A percentile compares a stretch with the other conserved stretches of the same genome.
Evolutionary conservation across 176 grass and related monocot genomes (phyloP).

Genomic region (Zizania latifolia): DNA sequence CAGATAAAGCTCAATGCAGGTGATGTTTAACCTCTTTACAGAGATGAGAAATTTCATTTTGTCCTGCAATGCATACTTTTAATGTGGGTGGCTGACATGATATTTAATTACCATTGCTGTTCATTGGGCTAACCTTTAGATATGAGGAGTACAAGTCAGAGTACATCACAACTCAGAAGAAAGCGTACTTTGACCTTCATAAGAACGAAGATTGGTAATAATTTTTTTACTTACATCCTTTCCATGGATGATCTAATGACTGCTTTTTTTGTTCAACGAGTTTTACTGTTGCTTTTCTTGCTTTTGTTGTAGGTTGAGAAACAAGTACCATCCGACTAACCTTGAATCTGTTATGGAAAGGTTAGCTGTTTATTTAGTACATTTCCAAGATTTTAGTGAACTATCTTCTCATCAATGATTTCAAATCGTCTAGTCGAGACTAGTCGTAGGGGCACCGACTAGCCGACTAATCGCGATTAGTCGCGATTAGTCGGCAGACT

Average conservation of each 20-base stretch:
- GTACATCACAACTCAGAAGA: constrained; percentile 97
- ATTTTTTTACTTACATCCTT: neutral
- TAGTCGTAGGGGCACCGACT: no score
- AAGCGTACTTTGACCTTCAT: constrained; percentile 89
- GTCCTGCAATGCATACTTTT: constrained; percentile 1
- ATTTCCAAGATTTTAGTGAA: constrained; percentile 6
- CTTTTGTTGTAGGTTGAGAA: constrained; percentile 69
- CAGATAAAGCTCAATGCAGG: constrained; percentile 85
- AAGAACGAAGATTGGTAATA: constrained; percentile 87
- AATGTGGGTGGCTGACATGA: neutral
- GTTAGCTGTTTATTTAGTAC: constrained; percentile 39
- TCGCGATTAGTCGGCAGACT: no score
- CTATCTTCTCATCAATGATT: no score
- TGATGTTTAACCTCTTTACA: constrained; percentile 11
- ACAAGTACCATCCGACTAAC: constrained; percentile 97
- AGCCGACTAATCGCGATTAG: no score
- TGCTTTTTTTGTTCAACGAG: constrained; percentile 2
- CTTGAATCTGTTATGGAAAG: constrained; percentile 82
- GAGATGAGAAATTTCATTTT: constrained; percentile 1
- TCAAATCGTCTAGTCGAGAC: no score
- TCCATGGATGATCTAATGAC: neutral
- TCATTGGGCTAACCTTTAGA: constrained; percentile 46
- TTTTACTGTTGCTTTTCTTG: constrained; percentile 13
- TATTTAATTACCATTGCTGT: neutral
- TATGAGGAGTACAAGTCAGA: constrained; percentile 95